Evolutionary conservation across 371 early-diverging fungal genomes (phyloP), one percentile per base, ranked within the genome.

Genomic region (Syncephalastrum monosporum): DNA sequence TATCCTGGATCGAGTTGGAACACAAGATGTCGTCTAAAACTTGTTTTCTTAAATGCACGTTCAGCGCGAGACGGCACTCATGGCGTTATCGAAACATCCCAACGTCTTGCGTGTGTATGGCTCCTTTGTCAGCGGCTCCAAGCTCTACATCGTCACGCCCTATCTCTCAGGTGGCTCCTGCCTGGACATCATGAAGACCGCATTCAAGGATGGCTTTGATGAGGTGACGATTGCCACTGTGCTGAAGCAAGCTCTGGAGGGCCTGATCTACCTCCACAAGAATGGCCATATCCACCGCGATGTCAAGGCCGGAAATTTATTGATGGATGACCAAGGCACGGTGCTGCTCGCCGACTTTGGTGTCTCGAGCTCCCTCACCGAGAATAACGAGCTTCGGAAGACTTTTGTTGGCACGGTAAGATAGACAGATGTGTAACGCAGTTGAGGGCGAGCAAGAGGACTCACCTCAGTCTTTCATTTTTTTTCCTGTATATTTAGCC

Each of bases 321-420:
- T 95, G 38, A 77, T 94, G 73, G 91, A 91, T 61, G 84, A 86
- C 1, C 85, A 90, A 56, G 93, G 94, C 10, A 74, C 84, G 15
- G 92, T 92, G 0, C 75, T 89, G 48, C 71, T 95, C 47, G 94
- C 91, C n/a, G 96, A 95, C 75, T 95, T 95, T 67, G 94, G 96
- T 15, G 94, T 94, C 2, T 84, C 85, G 10, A 87, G 89, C 4
- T 87, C 88, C 0, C 64, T 93, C 50, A 82, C 83, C 62, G 92
- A 92, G 54, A 92, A 91, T 44, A 76, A 78, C 44, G 79, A 75
- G 45, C 60, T 77, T 57, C 71, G 94, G 50, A 92, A 91, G 67
- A 94, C 94, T 3, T 94, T 75, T 61, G 76, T 75, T 12, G 76
- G 76, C 29, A 75, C 76, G 7, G 68, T 67, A 60, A 63, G 64